Base-by-base conservation (phyloP, 768 basidiomycete species). In the Leucosporidium creatinivorum region DNA sequence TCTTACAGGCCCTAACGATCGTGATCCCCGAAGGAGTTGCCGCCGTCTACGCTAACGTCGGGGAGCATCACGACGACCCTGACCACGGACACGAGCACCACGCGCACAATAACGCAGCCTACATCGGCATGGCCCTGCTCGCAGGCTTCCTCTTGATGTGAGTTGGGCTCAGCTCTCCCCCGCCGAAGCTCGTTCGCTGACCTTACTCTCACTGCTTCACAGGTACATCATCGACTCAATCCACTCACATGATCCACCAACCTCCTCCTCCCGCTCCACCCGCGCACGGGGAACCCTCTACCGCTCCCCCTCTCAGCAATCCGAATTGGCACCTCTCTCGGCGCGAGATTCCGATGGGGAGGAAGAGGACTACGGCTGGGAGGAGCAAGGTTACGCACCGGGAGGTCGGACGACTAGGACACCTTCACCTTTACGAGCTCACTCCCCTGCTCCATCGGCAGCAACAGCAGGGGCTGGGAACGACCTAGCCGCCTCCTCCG, bases 11-110 rank as follows among this genome's bases (percentile, higher is more conserved):
- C 0, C 79, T 97, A 69, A 90, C 90, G 18, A 85, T 98, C 30
- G 91, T 97, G 70, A 87, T 97, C 61, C 93, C 94, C 48, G 93
- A 96, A 89, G 93, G 78, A 77, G 88, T 86, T 63, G 61, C 66
- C 7, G 66, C 73, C 23, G 55, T 73, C 4, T 67, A 74, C 28
- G 26, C 21, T 3, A 23, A 26, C 26, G 18, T 19, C 2, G 59
- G 47, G 17, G 44, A 28, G 23, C 25, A 44, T 44, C 39, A 44
- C 39, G 39, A 44, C 39, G 39, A 44, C 39, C 8, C 8, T 13
- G 39, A 44, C 26, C 58, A 57, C 23, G 61, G 36, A 44, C 21
- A 39, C 21, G 26, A 18, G 1, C 63, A 66, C 15, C 71, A 73
- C 39, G 58, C 55, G 7, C 70, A 73, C 26, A 26, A 71, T 6